These are phyloP conservation scores for Metroxylon sagu DNA, from an alignment of 176 grass and related monocot species.

Conservation along the genomic window DNA sequence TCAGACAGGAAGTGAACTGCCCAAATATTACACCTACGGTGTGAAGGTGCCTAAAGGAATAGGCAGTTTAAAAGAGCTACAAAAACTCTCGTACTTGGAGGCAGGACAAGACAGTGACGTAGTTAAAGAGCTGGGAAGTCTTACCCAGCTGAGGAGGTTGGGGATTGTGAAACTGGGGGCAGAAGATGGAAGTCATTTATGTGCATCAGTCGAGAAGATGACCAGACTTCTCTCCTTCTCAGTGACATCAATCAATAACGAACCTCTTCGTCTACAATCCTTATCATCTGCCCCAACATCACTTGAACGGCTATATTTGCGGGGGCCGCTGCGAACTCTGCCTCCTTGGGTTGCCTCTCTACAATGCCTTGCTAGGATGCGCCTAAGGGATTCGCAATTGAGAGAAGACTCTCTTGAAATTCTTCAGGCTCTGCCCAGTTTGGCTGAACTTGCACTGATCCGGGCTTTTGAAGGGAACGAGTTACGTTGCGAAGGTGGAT, in stretches of 20 bases:
- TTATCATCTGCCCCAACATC: too few species aligned
- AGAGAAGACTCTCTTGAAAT: constrained; percentile 10
- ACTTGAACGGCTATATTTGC: constrained; percentile 5
- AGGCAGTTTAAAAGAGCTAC: constrained; percentile 7
- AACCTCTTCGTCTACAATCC: too few species aligned
- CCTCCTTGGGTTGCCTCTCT: constrained; percentile 11
- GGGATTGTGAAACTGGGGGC: constrained; percentile 5
- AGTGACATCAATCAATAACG: too few species aligned
- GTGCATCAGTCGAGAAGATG: too few species aligned
- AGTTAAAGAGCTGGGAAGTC: constrained; percentile 13
- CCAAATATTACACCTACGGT: too few species aligned
- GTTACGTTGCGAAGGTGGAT: too few species aligned
- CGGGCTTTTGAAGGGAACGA: too few species aligned
- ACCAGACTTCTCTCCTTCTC: too few species aligned
- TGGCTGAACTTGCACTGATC: constrained; percentile 1
- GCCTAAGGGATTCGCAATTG: constrained; percentile 9
- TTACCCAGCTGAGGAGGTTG: constrained; percentile 10
- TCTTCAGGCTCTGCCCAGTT: constrained; percentile 8
- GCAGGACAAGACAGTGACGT: constrained; percentile 4
- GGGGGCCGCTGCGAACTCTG: not conserved
- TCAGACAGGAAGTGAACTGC: too few species aligned
- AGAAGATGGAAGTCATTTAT: too few species aligned
- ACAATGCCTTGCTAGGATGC: constrained; percentile 11
- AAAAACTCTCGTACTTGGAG: constrained; percentile 6
- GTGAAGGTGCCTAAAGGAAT: too few species aligned